Conservation (phyloP, 225 moss, liverwort and hornwort genomes). For the Pseudisothecium myosuroides region DNA sequence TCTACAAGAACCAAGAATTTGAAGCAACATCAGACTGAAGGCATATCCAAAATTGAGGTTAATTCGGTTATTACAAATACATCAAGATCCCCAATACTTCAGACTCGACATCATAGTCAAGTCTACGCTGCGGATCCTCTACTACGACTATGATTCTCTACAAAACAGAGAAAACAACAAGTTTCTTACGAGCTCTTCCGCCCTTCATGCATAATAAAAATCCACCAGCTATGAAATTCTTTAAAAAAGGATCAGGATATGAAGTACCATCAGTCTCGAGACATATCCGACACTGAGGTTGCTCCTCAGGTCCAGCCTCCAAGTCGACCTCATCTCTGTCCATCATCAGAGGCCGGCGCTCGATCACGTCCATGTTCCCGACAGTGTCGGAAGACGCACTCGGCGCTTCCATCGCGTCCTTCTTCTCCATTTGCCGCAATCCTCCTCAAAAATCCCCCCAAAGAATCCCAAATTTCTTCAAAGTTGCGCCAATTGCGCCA, state of each 20-base stretch:
- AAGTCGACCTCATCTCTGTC: conserved; percentile 40
- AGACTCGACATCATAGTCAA: not conserved
- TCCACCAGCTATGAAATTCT: not conserved
- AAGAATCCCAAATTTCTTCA: not conserved
- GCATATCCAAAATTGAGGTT: not conserved
- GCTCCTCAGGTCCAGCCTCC: conserved; percentile 42
- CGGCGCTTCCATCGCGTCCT: not conserved
- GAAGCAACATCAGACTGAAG: not conserved
- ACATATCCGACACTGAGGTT: conserved; percentile 52
- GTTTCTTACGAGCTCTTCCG: not conserved
- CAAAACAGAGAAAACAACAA: not conserved
- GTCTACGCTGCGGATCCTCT: not conserved
- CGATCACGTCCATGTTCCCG: conserved; percentile 4
- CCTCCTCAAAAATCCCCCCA: not conserved
- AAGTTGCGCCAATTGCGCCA: not conserved
- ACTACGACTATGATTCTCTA: not conserved
- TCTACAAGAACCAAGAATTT: not conserved
- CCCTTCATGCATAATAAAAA: not conserved
- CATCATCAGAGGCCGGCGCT: conserved; percentile 38
- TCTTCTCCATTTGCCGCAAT: conserved; percentile 22
- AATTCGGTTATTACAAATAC: not conserved
- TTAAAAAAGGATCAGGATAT: not conserved
- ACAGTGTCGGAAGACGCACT: not conserved
- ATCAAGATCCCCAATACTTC: not conserved
- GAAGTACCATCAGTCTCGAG: conserved; percentile 38